These are phyloP conservation scores for Aspergillus novofumigatus DNA, from an alignment of 2,329 filamentous ascomycete genomes.

Conservation along the genomic window DNA sequence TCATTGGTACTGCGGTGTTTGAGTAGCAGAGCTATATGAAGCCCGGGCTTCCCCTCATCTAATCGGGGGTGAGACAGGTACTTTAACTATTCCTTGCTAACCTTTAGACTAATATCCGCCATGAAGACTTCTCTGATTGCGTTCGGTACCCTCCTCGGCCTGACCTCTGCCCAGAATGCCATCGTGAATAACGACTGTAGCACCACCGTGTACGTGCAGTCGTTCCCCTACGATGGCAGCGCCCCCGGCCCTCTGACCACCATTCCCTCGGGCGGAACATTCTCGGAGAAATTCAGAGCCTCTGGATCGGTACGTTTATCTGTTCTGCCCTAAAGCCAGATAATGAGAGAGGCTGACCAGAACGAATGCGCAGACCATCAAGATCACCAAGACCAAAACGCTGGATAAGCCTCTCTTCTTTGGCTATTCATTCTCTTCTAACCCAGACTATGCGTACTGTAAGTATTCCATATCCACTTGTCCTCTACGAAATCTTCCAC, in stretches of 20 bases:
- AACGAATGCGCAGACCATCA: slow-evolving; percentile 17
- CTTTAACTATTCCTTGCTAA: slow-evolving; percentile 6
- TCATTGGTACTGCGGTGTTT: slow-evolving; percentile 6
- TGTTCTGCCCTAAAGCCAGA: background rate
- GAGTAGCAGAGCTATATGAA: slow-evolving; percentile 14
- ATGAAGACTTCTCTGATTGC: slow-evolving; percentile 19
- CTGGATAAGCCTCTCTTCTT: slow-evolving; percentile 24
- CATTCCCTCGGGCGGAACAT: slow-evolving; percentile 14
- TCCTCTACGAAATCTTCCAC: slow-evolving; percentile 1
- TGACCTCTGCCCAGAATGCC: slow-evolving; percentile 20
- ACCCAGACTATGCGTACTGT: slow-evolving; percentile 23
- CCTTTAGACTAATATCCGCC: slow-evolving; percentile 6
- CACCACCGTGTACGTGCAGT: slow-evolving; percentile 20
- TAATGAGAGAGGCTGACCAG: slow-evolving; percentile 10
- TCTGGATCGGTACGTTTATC: slow-evolving; percentile 20
- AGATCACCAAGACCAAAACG: slow-evolving; percentile 25
- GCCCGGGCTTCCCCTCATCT: slow-evolving; percentile 7
- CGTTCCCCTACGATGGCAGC: slow-evolving; percentile 22
- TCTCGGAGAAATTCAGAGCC: slow-evolving; percentile 19
- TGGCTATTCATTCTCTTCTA: slow-evolving; percentile 23
- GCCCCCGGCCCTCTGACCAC: slow-evolving; percentile 20
- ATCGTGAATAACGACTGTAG: slow-evolving; percentile 20
- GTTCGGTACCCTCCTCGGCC: slow-evolving; percentile 16
- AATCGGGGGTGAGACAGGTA: slow-evolving; percentile 5
- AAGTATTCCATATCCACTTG: slow-evolving; percentile 9